Base-by-base conservation (phyloP, 805 yeast genomes). In the Wickerhamomyces mucosus region DNA sequence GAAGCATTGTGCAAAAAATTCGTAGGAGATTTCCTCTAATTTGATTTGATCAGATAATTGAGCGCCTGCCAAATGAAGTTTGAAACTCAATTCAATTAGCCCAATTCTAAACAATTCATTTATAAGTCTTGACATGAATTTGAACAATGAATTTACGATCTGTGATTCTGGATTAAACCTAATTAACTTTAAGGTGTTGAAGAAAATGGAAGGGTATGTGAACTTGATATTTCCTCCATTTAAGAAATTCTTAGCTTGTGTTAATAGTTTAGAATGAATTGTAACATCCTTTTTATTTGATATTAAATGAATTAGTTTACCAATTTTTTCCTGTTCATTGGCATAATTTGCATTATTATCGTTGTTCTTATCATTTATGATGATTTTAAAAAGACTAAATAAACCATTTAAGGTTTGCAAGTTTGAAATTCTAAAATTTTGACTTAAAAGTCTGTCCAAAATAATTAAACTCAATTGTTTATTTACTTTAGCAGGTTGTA, bases 1-100 rank as follows among this genome's bases (percentile, higher is more conserved):
- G 51, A 88, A 83, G 4, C 94, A 79, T 53, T 86, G 94, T 22
- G 83, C 88, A 54, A 79, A 84, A 48, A 85, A 76, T 57, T 92
- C 98, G 56, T 83, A 83, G 12, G 89, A 65, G 19, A 85, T 75
- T 37, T 80, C 85, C 36, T 76, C 78, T 23, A 76, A 61, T 13
- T 67, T 61, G 18, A 79, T 61, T 53, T 82, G 89, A 51, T 92
- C 95, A 0, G 96, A 89, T 3, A 83, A 55, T 12, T 72, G 59
- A 0, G 94, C 95, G 23, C 78, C 68, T 31, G 74, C 65, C 33
- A 84, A 59, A 49, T 80, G 71, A 26, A 77, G 48, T 32, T 62
- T 58, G 45, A 52, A 59, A 19, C 58, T 37, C 23, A 49, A 32
- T 33, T 59, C 64, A 18, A 46, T 69, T 61, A 36, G 38, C n/a